These are phyloP conservation scores for Aspergillus cavernicola DNA, from an alignment of 495 filamentous ascomycete species.

Conservation along the genomic window DNA sequence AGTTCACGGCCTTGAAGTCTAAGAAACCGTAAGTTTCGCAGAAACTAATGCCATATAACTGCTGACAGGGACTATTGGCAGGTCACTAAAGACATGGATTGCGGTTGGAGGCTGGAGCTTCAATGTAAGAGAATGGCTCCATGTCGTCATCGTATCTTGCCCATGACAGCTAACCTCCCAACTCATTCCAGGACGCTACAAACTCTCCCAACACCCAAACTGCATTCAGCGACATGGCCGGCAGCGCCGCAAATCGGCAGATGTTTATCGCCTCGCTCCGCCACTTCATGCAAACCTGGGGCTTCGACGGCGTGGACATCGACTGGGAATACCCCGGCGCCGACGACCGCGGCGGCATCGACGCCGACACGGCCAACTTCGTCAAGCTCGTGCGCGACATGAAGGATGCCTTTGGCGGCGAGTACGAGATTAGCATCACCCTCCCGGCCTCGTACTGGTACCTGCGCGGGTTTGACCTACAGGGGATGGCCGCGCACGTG, in stretches of 20 bases:
- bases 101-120: conserved; percentile 7
- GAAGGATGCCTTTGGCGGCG: not conserved
- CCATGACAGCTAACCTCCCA: too few relatives aligned
- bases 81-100: not conserved
- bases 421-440: not conserved
- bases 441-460: conserved; percentile 7
- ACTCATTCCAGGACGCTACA: too few relatives aligned
- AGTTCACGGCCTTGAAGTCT: too few relatives aligned
- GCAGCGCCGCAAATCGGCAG: not conserved
- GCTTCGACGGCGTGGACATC: not conserved
- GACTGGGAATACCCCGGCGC: too few relatives aligned
- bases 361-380: not conserved
- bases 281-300: not conserved
- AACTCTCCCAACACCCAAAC: too few relatives aligned
- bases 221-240: not conserved
- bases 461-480: not conserved
- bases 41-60: too few relatives aligned
- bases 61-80: not conserved
- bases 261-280: not conserved
- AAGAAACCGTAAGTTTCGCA: too few relatives aligned
- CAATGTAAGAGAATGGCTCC: not conserved
- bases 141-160: not conserved
- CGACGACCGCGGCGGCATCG: too few relatives aligned
- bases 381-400: not conserved
- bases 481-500: not conserved